These are phyloP conservation scores for Elaeis guineensis DNA, from an alignment of 176 grass and related monocot genomes.

Conservation along the genomic window DNA sequence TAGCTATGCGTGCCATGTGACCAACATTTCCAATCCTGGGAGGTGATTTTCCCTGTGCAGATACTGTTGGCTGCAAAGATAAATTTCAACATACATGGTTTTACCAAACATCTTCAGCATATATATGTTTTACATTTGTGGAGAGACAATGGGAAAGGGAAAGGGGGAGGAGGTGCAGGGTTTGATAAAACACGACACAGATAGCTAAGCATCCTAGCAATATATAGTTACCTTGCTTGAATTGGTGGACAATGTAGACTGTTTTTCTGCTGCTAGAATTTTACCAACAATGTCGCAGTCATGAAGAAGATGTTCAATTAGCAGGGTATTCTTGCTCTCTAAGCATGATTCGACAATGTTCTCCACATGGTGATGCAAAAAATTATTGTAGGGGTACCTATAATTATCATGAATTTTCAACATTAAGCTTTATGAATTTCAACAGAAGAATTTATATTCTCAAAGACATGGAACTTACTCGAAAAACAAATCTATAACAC, in stretches of 20 bases:
- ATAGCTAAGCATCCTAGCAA: no score
- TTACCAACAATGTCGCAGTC: slow-evolving; percentile 64
- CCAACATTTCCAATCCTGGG: slow-evolving; percentile 72
- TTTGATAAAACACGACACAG: no score
- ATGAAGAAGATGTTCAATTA: slow-evolving; percentile 64
- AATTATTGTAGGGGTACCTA: slow-evolving; percentile 97
- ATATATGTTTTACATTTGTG: no score
- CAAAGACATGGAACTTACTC: slow-evolving; percentile 47
- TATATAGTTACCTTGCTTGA: slow-evolving; percentile 41
- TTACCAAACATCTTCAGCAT: no score
- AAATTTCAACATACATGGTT: no score
- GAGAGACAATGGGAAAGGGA: neutral
- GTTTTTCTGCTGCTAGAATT: slow-evolving; percentile 86
- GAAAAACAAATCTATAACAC: slow-evolving; percentile 78
- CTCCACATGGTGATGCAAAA: slow-evolving; percentile 95
- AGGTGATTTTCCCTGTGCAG: slow-evolving; percentile 43
- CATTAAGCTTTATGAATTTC: slow-evolving; percentile 8
- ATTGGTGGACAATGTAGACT: slow-evolving; percentile 41
- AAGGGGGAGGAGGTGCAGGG: neutral
- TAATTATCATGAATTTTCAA: slow-evolving; percentile 3
- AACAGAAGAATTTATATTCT: neutral
- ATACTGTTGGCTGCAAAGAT: slow-evolving; percentile 52
- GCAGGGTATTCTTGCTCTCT: slow-evolving; percentile 55
- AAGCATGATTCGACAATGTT: slow-evolving; percentile 78
- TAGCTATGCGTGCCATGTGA: slow-evolving; percentile 81